Percentiles rank a stretch among this genome's conserved stretches.
These are phyloP conservation scores for Wickerhamiella spandovensis DNA, from an alignment of 805 yeast genomes.

Conservation along the genomic window DNA sequence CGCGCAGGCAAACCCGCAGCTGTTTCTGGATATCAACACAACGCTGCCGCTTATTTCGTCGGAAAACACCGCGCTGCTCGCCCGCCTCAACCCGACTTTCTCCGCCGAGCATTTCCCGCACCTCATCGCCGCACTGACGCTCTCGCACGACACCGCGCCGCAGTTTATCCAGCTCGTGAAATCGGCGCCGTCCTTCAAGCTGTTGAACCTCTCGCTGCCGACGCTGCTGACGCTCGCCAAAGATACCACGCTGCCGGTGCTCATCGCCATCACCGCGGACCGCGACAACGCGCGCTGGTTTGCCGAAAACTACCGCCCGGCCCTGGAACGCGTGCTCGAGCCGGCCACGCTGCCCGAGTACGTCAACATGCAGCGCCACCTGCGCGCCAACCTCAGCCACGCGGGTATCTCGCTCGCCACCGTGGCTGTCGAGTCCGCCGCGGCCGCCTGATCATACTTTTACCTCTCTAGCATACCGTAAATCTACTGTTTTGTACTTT, in stretches of 20 bases:
- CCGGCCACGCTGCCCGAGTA: neutral
- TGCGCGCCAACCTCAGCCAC: neutral
- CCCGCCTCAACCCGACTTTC: slow-evolving; percentile 7
- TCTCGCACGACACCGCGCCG: slow-evolving; percentile 4
- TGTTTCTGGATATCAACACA: slow-evolving; percentile 12
- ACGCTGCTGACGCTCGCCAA: slow-evolving; percentile 6
- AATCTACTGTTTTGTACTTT: too few species aligned
- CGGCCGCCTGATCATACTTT: neutral
- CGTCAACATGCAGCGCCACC: neutral
- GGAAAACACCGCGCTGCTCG: slow-evolving; percentile 6
- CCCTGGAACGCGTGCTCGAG: neutral
- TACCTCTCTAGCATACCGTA: too few species aligned
- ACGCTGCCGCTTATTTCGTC: slow-evolving; percentile 5
- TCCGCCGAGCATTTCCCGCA: slow-evolving; percentile 5
- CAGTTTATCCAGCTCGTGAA: slow-evolving; percentile 13
- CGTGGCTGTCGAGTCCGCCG: neutral
- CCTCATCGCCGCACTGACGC: slow-evolving; percentile 6
- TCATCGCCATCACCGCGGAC: neutral
- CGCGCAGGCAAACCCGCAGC: slow-evolving; percentile 1
- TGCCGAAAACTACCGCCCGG: neutral
- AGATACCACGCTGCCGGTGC: neutral
- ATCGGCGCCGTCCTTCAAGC: slow-evolving; percentile 4
- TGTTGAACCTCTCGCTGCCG: slow-evolving; percentile 7
- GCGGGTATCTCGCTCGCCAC: neutral
- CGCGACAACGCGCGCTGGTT: neutral